Evolutionary conservation across 1,284 basidiomycete genomes (phyloP).

Genomic region (Austropuccinia psidii): DNA sequence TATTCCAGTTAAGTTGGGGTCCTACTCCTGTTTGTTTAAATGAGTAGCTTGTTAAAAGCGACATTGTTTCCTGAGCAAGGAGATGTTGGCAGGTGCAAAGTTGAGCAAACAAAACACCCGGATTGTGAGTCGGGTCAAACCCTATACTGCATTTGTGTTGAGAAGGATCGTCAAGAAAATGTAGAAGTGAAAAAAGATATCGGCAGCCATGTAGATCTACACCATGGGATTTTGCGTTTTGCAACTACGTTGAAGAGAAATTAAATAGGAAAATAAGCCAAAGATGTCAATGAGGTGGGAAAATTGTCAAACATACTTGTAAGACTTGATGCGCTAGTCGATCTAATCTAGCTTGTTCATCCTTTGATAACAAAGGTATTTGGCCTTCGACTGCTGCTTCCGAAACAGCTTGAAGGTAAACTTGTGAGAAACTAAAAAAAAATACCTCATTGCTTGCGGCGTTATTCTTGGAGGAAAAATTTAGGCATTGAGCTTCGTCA

Average conservation of each 20-base stretch:
- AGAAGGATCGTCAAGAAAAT: neutral
- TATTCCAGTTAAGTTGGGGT: conserved; percentile 64
- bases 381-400: neutral
- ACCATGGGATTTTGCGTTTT: conserved; percentile 5
- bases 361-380: conserved; percentile 14
- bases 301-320: conserved; percentile 9
- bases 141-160: too few species aligned
- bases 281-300: neutral
- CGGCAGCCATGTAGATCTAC: conserved; percentile 19
- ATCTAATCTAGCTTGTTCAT: conserved; percentile 2
- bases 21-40: too few species aligned
- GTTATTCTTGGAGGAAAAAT: neutral
- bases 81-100: conserved; percentile 5
- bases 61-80: neutral
- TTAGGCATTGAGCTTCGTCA: neutral
- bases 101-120: conserved; percentile 19
- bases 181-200: conserved; percentile 29
- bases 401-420: conserved; percentile 5
- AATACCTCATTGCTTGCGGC: neutral
- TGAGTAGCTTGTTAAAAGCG: neutral
- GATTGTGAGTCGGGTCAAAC: conserved; percentile 2
- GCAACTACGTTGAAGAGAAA: conserved; percentile 4
- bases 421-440: neutral
- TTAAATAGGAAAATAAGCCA: neutral
- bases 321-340: neutral